Conservation (phyloP, 495 filamentous ascomycete genomes). For the Aspergillus affinis region DNA sequence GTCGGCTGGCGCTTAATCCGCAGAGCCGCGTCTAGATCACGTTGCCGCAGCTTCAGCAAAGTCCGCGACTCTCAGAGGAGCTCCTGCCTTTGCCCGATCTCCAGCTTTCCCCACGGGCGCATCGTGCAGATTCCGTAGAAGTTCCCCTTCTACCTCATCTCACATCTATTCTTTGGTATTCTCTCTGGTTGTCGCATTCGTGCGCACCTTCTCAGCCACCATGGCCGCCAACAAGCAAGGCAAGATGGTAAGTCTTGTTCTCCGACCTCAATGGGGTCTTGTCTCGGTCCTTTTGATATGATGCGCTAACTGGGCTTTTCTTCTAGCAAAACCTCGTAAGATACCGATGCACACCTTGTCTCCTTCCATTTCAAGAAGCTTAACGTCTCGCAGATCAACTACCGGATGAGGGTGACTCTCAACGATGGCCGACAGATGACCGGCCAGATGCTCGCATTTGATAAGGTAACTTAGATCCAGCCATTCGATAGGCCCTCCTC, state of each 20-base stretch:
- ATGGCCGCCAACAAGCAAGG: slow-evolving; percentile 93
- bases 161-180: slow-evolving; percentile 54
- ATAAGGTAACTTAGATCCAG: slow-evolving; percentile 64
- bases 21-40: slow-evolving; percentile 25
- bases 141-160: slow-evolving; percentile 25
- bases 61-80: slow-evolving; percentile 3
- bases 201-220: slow-evolving; percentile 54
- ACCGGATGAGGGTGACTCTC: slow-evolving; percentile 95
- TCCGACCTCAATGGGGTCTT: slow-evolving; percentile 29
- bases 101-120: slow-evolving; percentile 13
- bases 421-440: slow-evolving; percentile 96
- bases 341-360: slow-evolving; percentile 17
- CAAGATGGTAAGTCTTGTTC: slow-evolving; percentile 83
- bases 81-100: slow-evolving; percentile 3
- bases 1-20: slow-evolving; percentile 21
- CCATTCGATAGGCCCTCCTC: neutral
- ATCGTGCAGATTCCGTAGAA: slow-evolving; percentile 23
- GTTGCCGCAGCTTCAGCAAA: slow-evolving; percentile 9
- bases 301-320: slow-evolving; percentile 58
- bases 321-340: slow-evolving; percentile 93
- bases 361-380: slow-evolving; percentile 4
- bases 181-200: slow-evolving; percentile 63
- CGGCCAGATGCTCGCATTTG: slow-evolving; percentile 95
- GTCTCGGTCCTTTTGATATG: neutral
- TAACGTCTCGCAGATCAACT: slow-evolving; percentile 79